Conservation (phyloP, 2,329 filamentous ascomycete species). For the Blastomyces silverae region DNA sequence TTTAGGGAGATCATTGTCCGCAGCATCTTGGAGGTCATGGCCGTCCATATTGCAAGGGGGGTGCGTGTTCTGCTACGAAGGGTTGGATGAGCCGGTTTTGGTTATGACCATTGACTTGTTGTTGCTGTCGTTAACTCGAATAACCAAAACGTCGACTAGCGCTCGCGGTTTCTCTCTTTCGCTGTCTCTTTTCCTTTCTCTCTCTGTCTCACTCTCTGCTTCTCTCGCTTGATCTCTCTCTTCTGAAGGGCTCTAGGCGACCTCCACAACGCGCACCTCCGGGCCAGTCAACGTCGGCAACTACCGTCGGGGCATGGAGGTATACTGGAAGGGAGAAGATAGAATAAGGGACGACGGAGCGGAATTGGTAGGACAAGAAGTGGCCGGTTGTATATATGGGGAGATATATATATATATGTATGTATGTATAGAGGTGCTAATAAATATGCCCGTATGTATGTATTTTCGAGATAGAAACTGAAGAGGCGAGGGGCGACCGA, state of each 20-base stretch:
- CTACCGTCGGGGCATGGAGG: conserved; percentile 10
- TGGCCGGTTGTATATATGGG: neutral
- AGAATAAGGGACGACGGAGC: neutral
- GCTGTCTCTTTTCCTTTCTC: neutral
- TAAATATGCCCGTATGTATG: too few species aligned
- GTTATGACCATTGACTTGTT: neutral
- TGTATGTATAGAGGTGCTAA: neutral
- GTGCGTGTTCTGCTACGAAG: neutral
- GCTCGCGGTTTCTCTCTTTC: neutral
- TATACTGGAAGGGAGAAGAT: neutral
- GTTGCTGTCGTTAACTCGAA: neutral
- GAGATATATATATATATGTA: neutral
- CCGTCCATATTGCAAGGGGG: neutral
- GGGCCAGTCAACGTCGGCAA: conserved; percentile 1
- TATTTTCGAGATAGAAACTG: neutral
- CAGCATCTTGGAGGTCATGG: neutral
- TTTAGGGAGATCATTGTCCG: neutral
- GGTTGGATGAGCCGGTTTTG: neutral
- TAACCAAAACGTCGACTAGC: neutral
- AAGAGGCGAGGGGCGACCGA: neutral
- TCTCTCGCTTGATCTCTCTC: neutral
- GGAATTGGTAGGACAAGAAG: neutral
- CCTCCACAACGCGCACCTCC: conserved; percentile 4
- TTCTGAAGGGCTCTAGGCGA: neutral
- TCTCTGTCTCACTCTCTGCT: neutral